phyloP scores from a whole-genome alignment of 345 rosid genomes.

The Pugionium cornutum region DNA sequence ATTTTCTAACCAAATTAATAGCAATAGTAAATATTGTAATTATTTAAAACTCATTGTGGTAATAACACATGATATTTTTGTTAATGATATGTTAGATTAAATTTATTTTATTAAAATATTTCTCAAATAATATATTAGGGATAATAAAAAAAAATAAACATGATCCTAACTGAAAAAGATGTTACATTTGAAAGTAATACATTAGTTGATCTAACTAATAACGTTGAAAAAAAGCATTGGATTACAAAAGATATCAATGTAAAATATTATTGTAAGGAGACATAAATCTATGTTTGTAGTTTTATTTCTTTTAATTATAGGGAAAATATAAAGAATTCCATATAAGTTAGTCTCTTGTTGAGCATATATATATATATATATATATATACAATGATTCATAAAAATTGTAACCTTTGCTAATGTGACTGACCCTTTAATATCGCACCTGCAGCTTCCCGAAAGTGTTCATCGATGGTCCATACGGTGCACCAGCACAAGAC shows the following conservation, averaged over 20 bases:
- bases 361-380: neutral
- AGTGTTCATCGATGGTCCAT: constrained; percentile 77
- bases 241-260: constrained; percentile 5
- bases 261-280: neutral
- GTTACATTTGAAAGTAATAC: neutral
- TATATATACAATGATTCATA: neutral
- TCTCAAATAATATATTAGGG: too few species aligned
- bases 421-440: neutral
- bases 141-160: neutral
- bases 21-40: too few species aligned
- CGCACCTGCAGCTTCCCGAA: constrained; percentile 58
- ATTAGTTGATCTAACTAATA: neutral
- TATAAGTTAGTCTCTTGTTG: constrained; percentile 9
- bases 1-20: too few species aligned
- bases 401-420: neutral
- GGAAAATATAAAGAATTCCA: neutral
- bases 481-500: constrained; percentile 92
- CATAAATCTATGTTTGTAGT: neutral
- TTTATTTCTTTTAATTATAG: neutral
- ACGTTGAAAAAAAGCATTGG: neutral
- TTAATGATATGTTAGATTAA: too few species aligned
- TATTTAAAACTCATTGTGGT: too few species aligned
- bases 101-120: too few species aligned
- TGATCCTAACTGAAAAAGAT: neutral
- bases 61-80: too few species aligned